These are phyloP conservation scores for Chytriomyces confervae DNA, from an alignment of 192 early-diverging fungal species.

Conservation along the genomic window DNA sequence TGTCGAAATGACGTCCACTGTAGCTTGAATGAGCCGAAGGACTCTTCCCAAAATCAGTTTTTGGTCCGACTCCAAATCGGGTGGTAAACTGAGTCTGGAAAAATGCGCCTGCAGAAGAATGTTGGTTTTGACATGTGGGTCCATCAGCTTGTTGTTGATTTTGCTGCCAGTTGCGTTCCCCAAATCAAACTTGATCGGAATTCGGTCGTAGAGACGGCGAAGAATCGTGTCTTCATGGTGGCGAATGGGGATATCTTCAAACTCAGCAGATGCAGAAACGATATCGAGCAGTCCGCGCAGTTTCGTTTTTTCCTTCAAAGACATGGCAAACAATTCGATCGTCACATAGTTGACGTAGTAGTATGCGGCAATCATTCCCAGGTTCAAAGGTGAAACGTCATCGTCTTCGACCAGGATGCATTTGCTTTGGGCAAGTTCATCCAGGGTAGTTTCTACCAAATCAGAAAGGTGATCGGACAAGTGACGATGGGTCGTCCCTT, in stretches of 20 bases:
- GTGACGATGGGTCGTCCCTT: conserved; percentile 85
- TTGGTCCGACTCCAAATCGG: conserved; percentile 95
- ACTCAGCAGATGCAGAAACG: conserved; percentile 91
- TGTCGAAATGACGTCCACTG: conserved; percentile 92
- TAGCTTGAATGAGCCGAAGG: conserved; percentile 87
- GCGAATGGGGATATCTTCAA: conserved; percentile 88
- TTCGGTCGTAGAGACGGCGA: conserved; percentile 77
- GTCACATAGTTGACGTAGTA: conserved; percentile 96
- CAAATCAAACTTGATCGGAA: conserved; percentile 72
- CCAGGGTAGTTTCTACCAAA: conserved; percentile 88
- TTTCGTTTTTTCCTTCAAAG: conserved; percentile 84
- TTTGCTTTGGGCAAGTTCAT: conserved; percentile 84
- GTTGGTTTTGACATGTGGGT: conserved; percentile 91
- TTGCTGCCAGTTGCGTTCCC: conserved; percentile 15
- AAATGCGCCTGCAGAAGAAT: conserved; percentile 96
- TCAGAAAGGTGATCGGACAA: conserved; percentile 94
- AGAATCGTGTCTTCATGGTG: conserved; percentile 89
- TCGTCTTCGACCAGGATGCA: conserved; percentile 71
- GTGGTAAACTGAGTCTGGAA: conserved; percentile 82
- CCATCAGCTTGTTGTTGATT: conserved; percentile 73
- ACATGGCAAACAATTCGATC: conserved; percentile 90
- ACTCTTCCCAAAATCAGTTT: conserved; percentile 64
- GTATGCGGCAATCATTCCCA: conserved; percentile 98
- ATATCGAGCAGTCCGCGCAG: conserved; percentile 92
- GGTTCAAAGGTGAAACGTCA: conserved; percentile 80